Base-by-base conservation (phyloP, 2,329 filamentous ascomycete species). In the Alternaria novae-zelandiae region DNA sequence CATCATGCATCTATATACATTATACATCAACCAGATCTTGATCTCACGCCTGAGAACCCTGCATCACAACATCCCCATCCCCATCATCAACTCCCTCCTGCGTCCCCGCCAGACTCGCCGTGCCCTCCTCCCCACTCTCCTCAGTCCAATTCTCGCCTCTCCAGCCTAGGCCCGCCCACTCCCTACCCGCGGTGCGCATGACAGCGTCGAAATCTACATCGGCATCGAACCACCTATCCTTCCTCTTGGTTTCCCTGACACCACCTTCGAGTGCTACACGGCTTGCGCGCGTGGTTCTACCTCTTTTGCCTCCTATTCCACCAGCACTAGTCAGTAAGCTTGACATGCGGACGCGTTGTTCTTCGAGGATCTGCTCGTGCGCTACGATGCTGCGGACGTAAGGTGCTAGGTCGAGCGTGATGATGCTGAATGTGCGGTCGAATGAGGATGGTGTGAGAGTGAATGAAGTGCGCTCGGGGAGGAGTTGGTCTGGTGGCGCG, bases 371-470 rank as follows among this genome's bases (percentile, higher is more conserved):
- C 20, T 88, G 82, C 70, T 98, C 95, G 74, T 90, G 91, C 0
- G 89, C 85, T 2, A 95, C 89, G 63, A 99, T 98, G 41, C 86
- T 86, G 11, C 96, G 91, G n/a, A 98, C 87, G 77, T 93, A 98
- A 0, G 96, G 96, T 0, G 94, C 94, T 2, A 98, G 84, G 67
- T 99, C 96, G 12, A 90, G 82, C 0, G 87, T 85, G 30, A 97
- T 88, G 20, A 90, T 83, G 0, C 80, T 78, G 71, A 91, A 82
- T 0, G 89, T 88, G 46, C 91, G 88, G 71, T 97, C 93, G 68
- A 97, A 93, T 0, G 91, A 88, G 0, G 92, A 94, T 0, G 91
- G 85, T 32, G 89, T 87, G 1, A 93, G 83, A 46, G 83, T 83
- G 17, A 74, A 78, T 2, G 80, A 75, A 28, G 74, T 70, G 20